These are phyloP conservation scores for Lipomyces starkeyi DNA, from an alignment of 805 yeast genomes.

Conservation along the genomic window DNA sequence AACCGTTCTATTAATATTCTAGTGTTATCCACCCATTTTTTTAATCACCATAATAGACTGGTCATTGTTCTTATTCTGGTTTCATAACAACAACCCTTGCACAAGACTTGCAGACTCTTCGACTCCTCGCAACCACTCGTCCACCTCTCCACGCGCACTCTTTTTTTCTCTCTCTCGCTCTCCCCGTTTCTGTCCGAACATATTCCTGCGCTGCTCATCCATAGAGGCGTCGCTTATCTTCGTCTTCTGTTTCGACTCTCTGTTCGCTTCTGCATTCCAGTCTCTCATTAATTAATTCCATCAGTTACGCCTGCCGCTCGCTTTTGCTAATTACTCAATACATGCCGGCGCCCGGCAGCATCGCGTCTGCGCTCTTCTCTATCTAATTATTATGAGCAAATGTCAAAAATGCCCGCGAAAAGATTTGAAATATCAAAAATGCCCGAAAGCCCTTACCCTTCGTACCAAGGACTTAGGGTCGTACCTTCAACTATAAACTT, in stretches of 20 bases:
- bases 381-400: no score
- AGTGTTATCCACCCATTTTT: neutral
- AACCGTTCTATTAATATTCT: neutral
- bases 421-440: no score
- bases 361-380: neutral
- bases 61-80: neutral
- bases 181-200: neutral
- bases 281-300: neutral
- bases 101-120: neutral
- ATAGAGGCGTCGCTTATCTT: neutral
- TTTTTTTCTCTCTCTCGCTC: neutral
- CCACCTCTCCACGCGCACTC: neutral
- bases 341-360: neutral
- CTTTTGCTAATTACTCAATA: neutral
- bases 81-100: neutral
- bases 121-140: neutral
- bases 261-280: neutral
- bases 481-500: no score
- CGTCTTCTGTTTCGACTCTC: neutral
- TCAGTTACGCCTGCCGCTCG: neutral
- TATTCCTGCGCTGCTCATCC: neutral
- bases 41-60: accelerated
- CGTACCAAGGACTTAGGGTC: no score
- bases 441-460: no score
- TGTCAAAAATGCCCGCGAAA: no score